Conservation (phyloP, 306 rosid species). For the Lotus japonicus region DNA sequence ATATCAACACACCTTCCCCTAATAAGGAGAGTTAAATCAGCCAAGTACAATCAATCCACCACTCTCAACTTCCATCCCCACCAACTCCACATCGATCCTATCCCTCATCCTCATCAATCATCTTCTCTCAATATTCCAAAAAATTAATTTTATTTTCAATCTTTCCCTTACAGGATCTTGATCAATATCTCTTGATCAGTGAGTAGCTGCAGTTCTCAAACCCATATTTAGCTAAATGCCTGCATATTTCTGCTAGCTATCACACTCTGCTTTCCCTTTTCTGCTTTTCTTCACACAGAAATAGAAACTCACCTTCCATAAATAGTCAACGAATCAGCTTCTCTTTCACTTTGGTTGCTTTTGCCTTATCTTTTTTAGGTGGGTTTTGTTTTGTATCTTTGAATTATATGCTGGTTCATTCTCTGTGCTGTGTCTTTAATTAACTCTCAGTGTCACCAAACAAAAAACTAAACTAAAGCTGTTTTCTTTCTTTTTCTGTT, state of each 20-base stretch:
- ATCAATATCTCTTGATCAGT: not conserved
- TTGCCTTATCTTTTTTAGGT: slow-evolving; percentile 26
- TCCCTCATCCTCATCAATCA: not conserved
- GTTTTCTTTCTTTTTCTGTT: not conserved
- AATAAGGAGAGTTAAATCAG: slow-evolving; percentile 33
- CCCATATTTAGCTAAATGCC: slow-evolving; percentile 44
- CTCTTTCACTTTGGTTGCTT: not conserved
- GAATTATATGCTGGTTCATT: slow-evolving; percentile 29
- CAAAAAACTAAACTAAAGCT: not conserved
- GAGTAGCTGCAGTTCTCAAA: slow-evolving; percentile 23
- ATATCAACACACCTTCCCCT: not conserved
- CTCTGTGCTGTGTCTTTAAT: not conserved
- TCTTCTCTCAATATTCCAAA: not conserved
- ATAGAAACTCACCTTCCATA: not conserved
- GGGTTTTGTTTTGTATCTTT: slow-evolving; percentile 5
- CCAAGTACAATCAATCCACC: slow-evolving; percentile 6
- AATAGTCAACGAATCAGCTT: slow-evolving; percentile 19
- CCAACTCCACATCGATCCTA: not conserved
- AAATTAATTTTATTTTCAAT: too few species aligned
- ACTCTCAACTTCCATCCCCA: not conserved
- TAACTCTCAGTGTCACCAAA: not conserved
- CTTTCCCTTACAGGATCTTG: too few species aligned
- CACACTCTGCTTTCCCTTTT: not conserved
- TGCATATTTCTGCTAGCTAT: slow-evolving; percentile 10
- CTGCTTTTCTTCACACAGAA: not conserved